Percentiles rank a stretch among this genome's conserved stretches.
phyloP scores from a whole-genome alignment of 352 stramenopile species.

The Plasmopara viticola region DNA sequence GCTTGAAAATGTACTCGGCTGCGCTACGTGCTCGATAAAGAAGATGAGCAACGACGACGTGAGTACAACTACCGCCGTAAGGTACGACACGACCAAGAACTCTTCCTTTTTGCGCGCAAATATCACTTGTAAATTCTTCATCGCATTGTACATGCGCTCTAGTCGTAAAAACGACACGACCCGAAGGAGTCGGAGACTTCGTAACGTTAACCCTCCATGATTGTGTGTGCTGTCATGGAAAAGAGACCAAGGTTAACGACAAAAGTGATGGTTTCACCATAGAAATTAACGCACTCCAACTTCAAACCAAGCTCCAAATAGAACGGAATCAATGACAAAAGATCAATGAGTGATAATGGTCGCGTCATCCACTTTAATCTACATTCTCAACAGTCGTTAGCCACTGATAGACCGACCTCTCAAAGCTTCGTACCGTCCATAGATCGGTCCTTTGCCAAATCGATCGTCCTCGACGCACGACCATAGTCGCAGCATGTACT shows the following conservation, averaged over 20 bases:
- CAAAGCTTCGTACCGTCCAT: constrained; percentile 23
- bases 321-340: constrained; percentile 47
- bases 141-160: constrained; percentile 55
- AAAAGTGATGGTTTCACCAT: constrained; percentile 4
- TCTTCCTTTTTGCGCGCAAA: constrained; percentile 59
- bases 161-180: constrained; percentile 54
- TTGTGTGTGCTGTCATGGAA: no score
- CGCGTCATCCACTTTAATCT: constrained; percentile 54
- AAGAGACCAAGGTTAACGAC: no score
- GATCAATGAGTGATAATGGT: constrained; percentile 53
- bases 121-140: constrained; percentile 48
- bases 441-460: constrained; percentile 24
- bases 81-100: constrained; percentile 51
- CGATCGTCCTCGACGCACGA: constrained; percentile 56
- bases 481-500: constrained; percentile 53
- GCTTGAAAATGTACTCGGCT: constrained; percentile 44
- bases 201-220: constrained; percentile 38
- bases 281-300: constrained; percentile 26
- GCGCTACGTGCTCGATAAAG: constrained; percentile 47
- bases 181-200: constrained; percentile 48
- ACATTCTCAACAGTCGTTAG: neutral
- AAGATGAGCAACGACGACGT: constrained; percentile 37
- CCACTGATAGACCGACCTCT: no score
- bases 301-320: constrained; percentile 55
- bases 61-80: constrained; percentile 47